Percentiles rank a stretch among this genome's conserved stretches.
phyloP scores from a whole-genome alignment of 1,284 basidiomycete species.

The Rhizoctonia solani region DNA sequence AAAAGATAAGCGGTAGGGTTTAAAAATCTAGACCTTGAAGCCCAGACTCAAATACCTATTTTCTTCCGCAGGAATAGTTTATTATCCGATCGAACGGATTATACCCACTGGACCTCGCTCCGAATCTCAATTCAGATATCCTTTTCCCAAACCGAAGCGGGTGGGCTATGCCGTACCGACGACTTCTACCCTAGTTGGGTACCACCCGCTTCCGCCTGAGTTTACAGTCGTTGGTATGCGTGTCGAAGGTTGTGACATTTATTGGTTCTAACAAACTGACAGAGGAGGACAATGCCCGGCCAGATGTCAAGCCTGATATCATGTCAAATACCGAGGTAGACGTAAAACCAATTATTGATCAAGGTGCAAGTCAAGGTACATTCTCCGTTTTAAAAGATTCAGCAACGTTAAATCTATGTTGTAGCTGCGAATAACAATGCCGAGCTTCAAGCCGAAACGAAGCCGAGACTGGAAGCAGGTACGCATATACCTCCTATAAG shows the following conservation, averaged over 20 bases:
- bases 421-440: too few relatives aligned
- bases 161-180: background rate
- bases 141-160: conserved; percentile 10
- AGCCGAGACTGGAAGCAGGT: background rate
- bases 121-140: background rate
- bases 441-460: background rate
- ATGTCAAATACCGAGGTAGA: background rate
- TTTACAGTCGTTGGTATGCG: background rate
- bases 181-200: conserved; percentile 17
- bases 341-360: background rate
- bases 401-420: too few relatives aligned
- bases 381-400: too few relatives aligned
- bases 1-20: conserved; percentile 24
- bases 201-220: conserved; percentile 1
- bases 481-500: background rate
- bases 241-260: background rate
- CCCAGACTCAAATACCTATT: background rate
- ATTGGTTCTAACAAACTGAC: background rate
- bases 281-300: conserved; percentile 4
- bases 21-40: background rate
- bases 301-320: background rate
- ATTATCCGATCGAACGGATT: background rate
- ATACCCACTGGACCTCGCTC: background rate
- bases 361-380: background rate
- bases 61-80: conserved; percentile 12